phyloP scores from a whole-genome alignment of 192 early-diverging fungal genomes.

The Podochytrium sp. region DNA sequence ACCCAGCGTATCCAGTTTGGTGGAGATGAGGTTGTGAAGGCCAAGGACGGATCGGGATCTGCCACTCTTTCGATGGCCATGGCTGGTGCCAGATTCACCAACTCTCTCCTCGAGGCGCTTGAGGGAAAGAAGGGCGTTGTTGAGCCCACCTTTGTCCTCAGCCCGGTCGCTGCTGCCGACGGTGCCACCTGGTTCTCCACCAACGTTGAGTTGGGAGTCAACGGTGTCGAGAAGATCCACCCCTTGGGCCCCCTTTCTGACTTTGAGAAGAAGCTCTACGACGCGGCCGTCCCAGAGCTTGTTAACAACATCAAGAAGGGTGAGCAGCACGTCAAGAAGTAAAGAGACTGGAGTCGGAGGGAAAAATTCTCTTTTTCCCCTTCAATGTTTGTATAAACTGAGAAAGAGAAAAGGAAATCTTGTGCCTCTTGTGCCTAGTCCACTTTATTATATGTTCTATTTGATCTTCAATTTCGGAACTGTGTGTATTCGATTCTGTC shows the following conservation, averaged over 20 bases:
- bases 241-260: constrained; percentile 71
- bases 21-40: constrained; percentile 98
- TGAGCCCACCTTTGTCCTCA: constrained; percentile 88
- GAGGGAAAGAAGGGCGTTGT: constrained; percentile 80
- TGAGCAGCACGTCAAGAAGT: constrained; percentile 75
- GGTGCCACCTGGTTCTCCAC: constrained; percentile 66
- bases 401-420: no score
- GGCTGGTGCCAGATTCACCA: constrained; percentile 80
- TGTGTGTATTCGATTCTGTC: not conserved
- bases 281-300: constrained; percentile 80
- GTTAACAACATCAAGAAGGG: constrained; percentile 90
- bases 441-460: not conserved
- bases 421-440: no score
- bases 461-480: no score
- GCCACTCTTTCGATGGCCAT: constrained; percentile 70
- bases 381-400: no score
- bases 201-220: constrained; percentile 63
- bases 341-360: not conserved
- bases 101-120: constrained; percentile 84
- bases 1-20: constrained; percentile 97
- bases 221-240: constrained; percentile 87
- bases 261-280: constrained; percentile 83
- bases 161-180: constrained; percentile 61
- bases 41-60: constrained; percentile 89
- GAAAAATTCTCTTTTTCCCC: no score